Conservation (phyloP, 2,329 filamentous ascomycete species). For the Trichoderma koningiopsis region DNA sequence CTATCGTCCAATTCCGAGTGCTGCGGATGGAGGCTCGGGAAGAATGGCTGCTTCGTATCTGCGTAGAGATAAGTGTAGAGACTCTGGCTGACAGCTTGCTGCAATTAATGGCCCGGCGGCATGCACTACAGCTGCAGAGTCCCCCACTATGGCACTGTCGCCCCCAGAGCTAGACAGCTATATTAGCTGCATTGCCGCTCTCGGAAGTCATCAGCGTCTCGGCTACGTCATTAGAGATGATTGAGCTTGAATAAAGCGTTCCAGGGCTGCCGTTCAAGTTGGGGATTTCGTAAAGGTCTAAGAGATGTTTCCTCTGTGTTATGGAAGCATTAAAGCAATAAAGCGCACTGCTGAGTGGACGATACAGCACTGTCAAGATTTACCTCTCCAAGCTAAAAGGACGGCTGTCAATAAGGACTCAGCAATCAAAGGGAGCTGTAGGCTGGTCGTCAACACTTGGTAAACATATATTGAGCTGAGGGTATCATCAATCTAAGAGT, state of each 20-base stretch:
- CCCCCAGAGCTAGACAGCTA: neutral
- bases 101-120: neutral
- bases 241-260: neutral
- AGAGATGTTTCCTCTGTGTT: neutral
- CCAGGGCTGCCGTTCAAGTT: neutral
- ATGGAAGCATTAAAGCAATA: neutral
- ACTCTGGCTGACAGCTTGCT: neutral
- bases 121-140: slow-evolving; percentile 2
- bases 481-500: neutral
- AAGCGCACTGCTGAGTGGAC: neutral
- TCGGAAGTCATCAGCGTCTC: neutral
- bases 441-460: neutral
- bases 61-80: neutral
- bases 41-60: neutral
- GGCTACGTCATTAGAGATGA: neutral
- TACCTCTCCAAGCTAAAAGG: neutral
- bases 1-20: neutral
- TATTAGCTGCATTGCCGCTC: neutral
- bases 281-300: neutral
- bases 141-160: slow-evolving; percentile 2
- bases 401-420: neutral
- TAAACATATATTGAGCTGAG: neutral
- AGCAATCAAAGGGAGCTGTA: neutral
- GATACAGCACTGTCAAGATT: neutral
- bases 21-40: neutral